Conservation (phyloP, 2,329 filamentous ascomycete species). For the Ophiostoma australiae region DNA sequence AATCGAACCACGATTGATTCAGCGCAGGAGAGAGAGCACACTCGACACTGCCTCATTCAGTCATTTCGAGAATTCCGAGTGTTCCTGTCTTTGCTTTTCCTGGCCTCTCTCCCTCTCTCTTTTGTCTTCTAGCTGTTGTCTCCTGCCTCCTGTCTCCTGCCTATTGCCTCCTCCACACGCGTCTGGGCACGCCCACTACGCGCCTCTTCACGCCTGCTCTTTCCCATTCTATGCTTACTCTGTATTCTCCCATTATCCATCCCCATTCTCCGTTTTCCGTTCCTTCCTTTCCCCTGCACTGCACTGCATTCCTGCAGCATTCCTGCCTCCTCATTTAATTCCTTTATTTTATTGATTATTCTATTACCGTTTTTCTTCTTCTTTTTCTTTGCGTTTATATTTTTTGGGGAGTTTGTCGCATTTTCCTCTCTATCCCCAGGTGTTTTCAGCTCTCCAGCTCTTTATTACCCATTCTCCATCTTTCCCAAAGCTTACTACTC, state of each 20-base stretch:
- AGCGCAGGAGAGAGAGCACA: background rate
- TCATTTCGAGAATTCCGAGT: background rate
- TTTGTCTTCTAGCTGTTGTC: background rate
- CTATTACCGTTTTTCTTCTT: too few species aligned
- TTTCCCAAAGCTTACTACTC: background rate
- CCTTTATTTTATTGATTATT: background rate
- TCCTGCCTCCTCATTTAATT: background rate
- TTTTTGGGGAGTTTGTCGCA: background rate
- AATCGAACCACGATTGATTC: constrained; percentile 13
- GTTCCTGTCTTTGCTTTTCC: background rate
- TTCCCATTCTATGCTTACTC: background rate
- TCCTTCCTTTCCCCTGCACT: constrained; percentile 2
- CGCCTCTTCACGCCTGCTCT: background rate
- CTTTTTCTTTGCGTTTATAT: too few species aligned
- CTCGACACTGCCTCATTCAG: constrained; percentile 9
- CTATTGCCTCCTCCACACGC: background rate
- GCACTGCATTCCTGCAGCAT: background rate
- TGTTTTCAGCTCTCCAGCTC: background rate
- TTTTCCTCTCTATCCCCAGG: background rate
- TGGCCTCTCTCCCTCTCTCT: background rate
- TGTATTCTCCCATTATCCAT: background rate
- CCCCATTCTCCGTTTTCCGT: background rate
- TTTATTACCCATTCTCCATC: constrained; percentile 3
- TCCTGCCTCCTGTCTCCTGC: too few species aligned
- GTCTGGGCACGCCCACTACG: background rate